Evolutionary conservation across 106 monocot genomes (phyloP).

Genomic region (Posidonia australis): DNA sequence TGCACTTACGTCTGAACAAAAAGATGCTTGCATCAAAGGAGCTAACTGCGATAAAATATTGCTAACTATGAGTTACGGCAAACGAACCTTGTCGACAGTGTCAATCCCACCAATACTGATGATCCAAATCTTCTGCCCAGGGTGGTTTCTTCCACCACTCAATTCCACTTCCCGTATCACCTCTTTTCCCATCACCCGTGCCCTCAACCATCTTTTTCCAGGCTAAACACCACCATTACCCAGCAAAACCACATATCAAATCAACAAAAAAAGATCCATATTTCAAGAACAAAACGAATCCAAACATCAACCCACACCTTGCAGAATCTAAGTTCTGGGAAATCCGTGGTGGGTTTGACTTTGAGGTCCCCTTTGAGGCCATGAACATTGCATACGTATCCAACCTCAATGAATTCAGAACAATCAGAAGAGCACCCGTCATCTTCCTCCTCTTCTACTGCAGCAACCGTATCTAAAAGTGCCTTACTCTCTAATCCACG

Average conservation of each 20-base stretch:
- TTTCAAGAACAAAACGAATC: too few relatives aligned
- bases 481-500: too few relatives aligned
- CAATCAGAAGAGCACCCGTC: not conserved
- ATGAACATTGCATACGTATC: slow-evolving; percentile 35
- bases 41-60: too few relatives aligned
- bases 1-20: too few relatives aligned
- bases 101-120: slow-evolving; percentile 55
- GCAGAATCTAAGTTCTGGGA: slow-evolving; percentile 46
- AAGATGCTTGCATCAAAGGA: too few relatives aligned
- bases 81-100: slow-evolving; percentile 55
- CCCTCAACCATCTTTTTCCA: slow-evolving; percentile 78
- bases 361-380: slow-evolving; percentile 51
- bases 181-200: slow-evolving; percentile 44
- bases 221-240: slow-evolving; percentile 11
- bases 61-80: not conserved
- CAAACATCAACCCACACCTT: too few relatives aligned
- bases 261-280: too few relatives aligned
- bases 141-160: slow-evolving; percentile 48
- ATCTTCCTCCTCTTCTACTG: too few relatives aligned
- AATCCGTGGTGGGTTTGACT: slow-evolving; percentile 45
- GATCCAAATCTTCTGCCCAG: slow-evolving; percentile 75
- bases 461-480: too few relatives aligned
- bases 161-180: slow-evolving; percentile 52
- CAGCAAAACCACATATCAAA: too few relatives aligned
- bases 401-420: slow-evolving; percentile 29